Evolutionary conservation across 805 yeast genomes (phyloP).

Genomic region (Cyberlindnera maritima): DNA sequence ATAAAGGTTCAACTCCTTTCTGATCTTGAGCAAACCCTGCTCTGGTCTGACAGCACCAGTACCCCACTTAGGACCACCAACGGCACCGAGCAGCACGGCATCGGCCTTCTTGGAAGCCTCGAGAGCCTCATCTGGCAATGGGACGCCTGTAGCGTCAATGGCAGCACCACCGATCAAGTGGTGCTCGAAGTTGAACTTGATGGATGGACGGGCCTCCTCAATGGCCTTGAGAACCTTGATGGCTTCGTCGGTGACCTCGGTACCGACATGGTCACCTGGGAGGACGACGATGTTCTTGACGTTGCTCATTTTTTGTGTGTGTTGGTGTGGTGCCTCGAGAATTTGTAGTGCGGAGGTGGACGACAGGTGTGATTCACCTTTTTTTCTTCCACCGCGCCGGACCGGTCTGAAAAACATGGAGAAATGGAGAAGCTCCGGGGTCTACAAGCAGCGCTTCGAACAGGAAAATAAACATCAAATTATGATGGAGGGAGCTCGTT

Average conservation of each 20-base stretch:
- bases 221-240: slow-evolving; percentile 86
- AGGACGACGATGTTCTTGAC: slow-evolving; percentile 75
- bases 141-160: slow-evolving; percentile 93
- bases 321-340: neutral
- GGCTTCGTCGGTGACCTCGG: slow-evolving; percentile 87
- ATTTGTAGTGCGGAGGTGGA: neutral
- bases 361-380: slow-evolving; percentile 4
- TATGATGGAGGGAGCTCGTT: too few species aligned
- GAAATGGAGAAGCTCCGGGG: neutral
- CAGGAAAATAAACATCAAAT: neutral
- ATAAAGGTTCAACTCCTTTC: slow-evolving; percentile 90
- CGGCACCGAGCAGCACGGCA: slow-evolving; percentile 97
- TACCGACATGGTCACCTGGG: slow-evolving; percentile 98
- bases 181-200: slow-evolving; percentile 72
- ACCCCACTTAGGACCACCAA: slow-evolving; percentile 99
- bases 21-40: slow-evolving; percentile 89
- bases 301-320: slow-evolving; percentile 3
- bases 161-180: slow-evolving; percentile 98
- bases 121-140: slow-evolving; percentile 82
- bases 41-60: slow-evolving; percentile 96
- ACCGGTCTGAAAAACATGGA: neutral
- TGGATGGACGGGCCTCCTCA: slow-evolving; percentile 48
- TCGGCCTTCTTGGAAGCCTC: slow-evolving; percentile 83
- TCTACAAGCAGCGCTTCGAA: neutral
- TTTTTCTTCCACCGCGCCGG: neutral